These are phyloP conservation scores for Blumeria hordei DNA, from an alignment of 2,329 filamentous ascomycete genomes.

Conservation along the genomic window DNA sequence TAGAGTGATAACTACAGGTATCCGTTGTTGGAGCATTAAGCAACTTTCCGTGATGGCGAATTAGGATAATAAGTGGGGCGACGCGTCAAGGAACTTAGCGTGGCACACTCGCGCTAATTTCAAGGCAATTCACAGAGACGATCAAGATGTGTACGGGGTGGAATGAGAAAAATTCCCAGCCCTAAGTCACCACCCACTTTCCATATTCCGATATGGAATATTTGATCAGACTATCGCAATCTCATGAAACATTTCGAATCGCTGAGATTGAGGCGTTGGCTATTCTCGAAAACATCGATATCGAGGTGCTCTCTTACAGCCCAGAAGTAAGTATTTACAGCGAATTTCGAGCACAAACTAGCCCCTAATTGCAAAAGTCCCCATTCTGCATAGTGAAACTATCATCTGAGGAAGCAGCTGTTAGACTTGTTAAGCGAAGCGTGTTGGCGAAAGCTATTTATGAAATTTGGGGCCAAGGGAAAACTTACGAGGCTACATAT, in stretches of 20 bases:
- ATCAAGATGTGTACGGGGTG: too few relatives aligned
- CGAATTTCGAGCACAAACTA: slow-evolving; percentile 1
- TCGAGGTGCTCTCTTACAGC: slow-evolving; percentile 55
- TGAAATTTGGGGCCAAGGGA: slow-evolving; percentile 64
- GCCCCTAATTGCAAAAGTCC: slow-evolving; percentile 27
- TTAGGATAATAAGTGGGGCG: too few relatives aligned
- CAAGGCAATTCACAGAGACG: too few relatives aligned
- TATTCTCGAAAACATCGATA: slow-evolving; percentile 34
- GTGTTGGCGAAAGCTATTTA: slow-evolving; percentile 67
- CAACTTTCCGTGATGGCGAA: too few relatives aligned
- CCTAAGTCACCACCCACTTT: too few relatives aligned
- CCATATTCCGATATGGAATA: slow-evolving; percentile 33
- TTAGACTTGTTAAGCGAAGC: slow-evolving; percentile 44
- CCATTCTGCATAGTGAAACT: slow-evolving; percentile 65
- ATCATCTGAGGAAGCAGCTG: slow-evolving; percentile 37
- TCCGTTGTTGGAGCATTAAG: background rate
- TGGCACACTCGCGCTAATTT: too few relatives aligned
- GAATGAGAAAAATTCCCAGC: too few relatives aligned
- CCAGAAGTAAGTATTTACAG: slow-evolving; percentile 33
- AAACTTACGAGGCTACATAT: slow-evolving; percentile 44
- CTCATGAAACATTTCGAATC: slow-evolving; percentile 72
- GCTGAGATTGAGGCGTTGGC: slow-evolving; percentile 69
- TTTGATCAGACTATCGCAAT: slow-evolving; percentile 70
- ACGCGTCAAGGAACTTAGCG: too few relatives aligned
- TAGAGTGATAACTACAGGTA: background rate